Conservation (phyloP, 768 basidiomycete genomes). For the Gloeopeniophorella convolvens region DNA sequence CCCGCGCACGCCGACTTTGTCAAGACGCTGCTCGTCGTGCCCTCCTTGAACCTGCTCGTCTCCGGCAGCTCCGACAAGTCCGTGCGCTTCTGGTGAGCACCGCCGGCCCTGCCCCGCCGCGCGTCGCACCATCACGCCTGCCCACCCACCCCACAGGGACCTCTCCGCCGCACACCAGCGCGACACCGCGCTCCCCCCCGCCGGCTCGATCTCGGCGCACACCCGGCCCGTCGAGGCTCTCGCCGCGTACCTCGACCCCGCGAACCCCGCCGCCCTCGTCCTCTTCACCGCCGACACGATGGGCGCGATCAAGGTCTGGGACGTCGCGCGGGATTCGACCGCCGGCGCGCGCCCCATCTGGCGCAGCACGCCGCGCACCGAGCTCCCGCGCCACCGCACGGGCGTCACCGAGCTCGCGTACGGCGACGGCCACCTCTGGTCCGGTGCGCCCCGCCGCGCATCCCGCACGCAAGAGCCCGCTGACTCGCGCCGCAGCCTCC, state of each 20-base stretch:
- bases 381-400: slow-evolving; percentile 72
- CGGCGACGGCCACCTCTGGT: slow-evolving; percentile 78
- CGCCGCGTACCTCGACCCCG: slow-evolving; percentile 37
- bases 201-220: slow-evolving; percentile 76
- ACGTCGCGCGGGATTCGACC: slow-evolving; percentile 41
- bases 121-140: not conserved
- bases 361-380: slow-evolving; percentile 44
- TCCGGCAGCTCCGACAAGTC: slow-evolving; percentile 90
- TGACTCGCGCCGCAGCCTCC: slow-evolving; percentile 51
- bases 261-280: slow-evolving; percentile 32
- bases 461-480: not conserved
- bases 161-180: slow-evolving; percentile 40
- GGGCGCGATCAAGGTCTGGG: slow-evolving; percentile 84
- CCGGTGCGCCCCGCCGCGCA: slow-evolving; percentile 43
- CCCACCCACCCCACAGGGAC: slow-evolving; percentile 45
- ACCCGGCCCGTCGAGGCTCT: slow-evolving; percentile 83
- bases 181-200: slow-evolving; percentile 40
- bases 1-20: slow-evolving; percentile 86
- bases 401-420: slow-evolving; percentile 69
- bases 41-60: slow-evolving; percentile 57
- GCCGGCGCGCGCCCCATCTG: slow-evolving; percentile 40
- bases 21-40: slow-evolving; percentile 72
- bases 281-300: slow-evolving; percentile 89
- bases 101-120: not conserved
- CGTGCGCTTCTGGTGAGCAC: slow-evolving; percentile 76